A percentile compares a stretch with the other conserved stretches of the same genome.
phyloP scores from a whole-genome alignment of 441 rosid species.

The Gossypium lobatum region DNA sequence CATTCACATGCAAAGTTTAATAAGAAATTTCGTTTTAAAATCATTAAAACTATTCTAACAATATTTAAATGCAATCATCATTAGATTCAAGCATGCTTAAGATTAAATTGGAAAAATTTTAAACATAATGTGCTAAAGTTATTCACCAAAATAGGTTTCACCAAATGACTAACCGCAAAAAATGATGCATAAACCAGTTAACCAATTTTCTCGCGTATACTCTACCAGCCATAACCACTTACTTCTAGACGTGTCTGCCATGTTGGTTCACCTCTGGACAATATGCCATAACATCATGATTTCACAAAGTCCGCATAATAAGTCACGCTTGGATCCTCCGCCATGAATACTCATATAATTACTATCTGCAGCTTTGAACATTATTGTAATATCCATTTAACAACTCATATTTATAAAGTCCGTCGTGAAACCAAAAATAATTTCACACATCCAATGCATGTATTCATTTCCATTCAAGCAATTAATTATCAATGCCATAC shows the following conservation, averaged over 20 bases:
- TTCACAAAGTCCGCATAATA: neutral
- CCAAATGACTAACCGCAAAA: neutral
- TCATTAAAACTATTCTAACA: neutral
- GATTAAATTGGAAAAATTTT: neutral
- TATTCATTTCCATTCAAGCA: neutral
- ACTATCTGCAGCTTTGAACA: neutral
- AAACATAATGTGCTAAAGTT: neutral
- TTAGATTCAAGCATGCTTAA: neutral
- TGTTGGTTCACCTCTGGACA: neutral
- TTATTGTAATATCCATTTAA: neutral
- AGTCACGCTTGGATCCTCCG: neutral
- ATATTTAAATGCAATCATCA: neutral
- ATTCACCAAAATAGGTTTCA: neutral
- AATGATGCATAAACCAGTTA: neutral
- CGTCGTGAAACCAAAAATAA: neutral
- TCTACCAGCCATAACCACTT: neutral
- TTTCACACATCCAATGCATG: neutral
- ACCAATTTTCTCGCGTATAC: neutral
- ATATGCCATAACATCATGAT: neutral
- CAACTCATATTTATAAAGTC: neutral
- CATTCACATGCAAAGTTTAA: no score
- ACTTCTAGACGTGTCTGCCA: neutral
- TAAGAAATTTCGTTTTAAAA: no score
- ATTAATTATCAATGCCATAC: neutral
- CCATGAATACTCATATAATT: neutral